phyloP scores from a whole-genome alignment of 306 rosid species.

The Trifolium fragiferum region DNA sequence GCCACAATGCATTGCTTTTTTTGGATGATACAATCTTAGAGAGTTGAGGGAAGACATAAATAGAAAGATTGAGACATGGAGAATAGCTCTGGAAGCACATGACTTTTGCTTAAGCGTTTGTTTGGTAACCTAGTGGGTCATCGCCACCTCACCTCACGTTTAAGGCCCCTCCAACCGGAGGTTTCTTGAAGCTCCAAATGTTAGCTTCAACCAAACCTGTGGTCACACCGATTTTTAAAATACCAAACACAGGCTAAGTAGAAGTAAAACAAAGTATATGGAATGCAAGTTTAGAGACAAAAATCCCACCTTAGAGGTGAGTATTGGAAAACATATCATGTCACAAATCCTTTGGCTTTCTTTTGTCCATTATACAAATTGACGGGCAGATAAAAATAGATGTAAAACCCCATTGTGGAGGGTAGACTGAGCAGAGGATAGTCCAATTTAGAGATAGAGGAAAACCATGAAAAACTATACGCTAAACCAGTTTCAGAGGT shows the following conservation, averaged over 20 bases:
- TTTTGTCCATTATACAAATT: background rate
- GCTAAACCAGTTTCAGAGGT: background rate
- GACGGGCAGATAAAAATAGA: background rate
- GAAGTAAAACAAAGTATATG: constrained; percentile 10
- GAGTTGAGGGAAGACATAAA: background rate
- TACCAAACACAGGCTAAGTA: background rate
- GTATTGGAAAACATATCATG: background rate
- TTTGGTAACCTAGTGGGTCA: background rate
- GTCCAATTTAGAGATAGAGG: constrained; percentile 17
- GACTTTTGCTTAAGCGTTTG: background rate
- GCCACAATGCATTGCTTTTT: background rate
- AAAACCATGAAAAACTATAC: background rate
- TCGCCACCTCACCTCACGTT: background rate
- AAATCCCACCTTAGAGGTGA: background rate
- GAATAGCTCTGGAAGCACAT: background rate
- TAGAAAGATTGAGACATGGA: background rate
- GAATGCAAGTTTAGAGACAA: constrained; percentile 4
- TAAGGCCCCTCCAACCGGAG: background rate
- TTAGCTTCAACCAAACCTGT: background rate
- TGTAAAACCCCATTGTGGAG: background rate
- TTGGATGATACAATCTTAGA: background rate
- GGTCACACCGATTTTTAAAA: background rate
- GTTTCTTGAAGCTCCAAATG: background rate
- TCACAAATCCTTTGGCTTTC: background rate
- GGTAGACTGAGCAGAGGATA: background rate